phyloP scores from a whole-genome alignment of 2,329 filamentous ascomycete genomes.

The Monilinia fructicola region DNA sequence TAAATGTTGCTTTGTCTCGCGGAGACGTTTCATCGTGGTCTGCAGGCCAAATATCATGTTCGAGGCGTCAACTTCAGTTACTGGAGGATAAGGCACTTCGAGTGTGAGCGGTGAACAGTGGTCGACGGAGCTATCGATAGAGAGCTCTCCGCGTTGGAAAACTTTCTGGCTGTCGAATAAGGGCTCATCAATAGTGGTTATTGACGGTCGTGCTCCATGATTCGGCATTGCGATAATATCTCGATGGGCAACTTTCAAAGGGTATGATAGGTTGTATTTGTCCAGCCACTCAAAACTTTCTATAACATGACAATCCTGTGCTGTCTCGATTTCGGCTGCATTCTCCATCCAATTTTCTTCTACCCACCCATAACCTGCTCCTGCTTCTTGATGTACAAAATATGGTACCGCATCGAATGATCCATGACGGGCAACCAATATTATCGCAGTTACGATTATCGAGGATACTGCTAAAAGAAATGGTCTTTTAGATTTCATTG shows the following conservation, averaged over 20 bases:
- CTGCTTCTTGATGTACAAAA: background rate
- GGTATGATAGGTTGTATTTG: slow-evolving; percentile 36
- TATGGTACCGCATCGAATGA: slow-evolving; percentile 1
- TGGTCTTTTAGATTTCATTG: slow-evolving; percentile 12
- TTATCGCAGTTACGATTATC: slow-evolving; percentile 3
- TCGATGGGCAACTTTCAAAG: slow-evolving; percentile 37
- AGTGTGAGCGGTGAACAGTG: slow-evolving; percentile 36
- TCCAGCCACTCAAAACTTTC: slow-evolving; percentile 16
- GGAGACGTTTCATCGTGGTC: slow-evolving; percentile 37
- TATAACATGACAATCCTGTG: background rate
- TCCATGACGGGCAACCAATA: slow-evolving; percentile 9
- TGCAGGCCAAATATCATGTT: slow-evolving; percentile 51
- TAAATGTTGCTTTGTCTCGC: slow-evolving; percentile 38
- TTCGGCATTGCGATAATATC: slow-evolving; percentile 34
- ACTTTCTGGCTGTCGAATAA: slow-evolving; percentile 34
- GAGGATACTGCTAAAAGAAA: slow-evolving; percentile 1
- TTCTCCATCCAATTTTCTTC: background rate
- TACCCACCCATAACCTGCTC: background rate
- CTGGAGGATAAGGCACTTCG: slow-evolving; percentile 31
- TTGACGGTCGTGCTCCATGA: slow-evolving; percentile 28
- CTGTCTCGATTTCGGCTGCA: background rate
- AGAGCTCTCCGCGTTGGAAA: slow-evolving; percentile 31
- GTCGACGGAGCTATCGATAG: slow-evolving; percentile 26
- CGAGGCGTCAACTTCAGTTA: slow-evolving; percentile 47
- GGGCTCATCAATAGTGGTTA: slow-evolving; percentile 34